These are phyloP conservation scores for Agrocybe praecox DNA, from an alignment of 768 basidiomycete genomes.

Conservation along the genomic window DNA sequence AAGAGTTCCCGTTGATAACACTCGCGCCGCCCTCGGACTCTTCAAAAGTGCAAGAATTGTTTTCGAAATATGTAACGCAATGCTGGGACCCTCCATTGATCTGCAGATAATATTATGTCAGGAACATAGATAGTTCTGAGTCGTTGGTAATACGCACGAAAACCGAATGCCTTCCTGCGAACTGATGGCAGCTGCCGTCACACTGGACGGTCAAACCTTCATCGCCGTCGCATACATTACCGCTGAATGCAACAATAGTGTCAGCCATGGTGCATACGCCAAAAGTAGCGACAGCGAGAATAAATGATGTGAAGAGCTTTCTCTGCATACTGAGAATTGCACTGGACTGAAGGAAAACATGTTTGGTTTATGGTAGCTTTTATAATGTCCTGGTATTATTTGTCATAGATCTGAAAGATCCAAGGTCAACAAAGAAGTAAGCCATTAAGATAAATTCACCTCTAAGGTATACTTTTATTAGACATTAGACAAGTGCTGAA, in stretches of 20 bases:
- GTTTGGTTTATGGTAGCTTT: no score
- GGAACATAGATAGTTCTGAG: no score
- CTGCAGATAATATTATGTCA: neutral
- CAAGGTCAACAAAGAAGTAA: no score
- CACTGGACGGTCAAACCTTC: neutral
- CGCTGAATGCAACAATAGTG: neutral
- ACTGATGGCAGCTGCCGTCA: conserved; percentile 12
- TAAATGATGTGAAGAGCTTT: neutral
- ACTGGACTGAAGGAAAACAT: no score
- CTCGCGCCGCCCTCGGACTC: neutral
- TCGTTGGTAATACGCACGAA: neutral
- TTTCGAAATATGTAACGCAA: conserved; percentile 7
- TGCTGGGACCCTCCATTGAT: conserved; percentile 2
- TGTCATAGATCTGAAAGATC: no score
- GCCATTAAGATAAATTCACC: no score
- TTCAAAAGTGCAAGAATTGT: neutral
- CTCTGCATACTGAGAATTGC: no score
- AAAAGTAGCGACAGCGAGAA: neutral
- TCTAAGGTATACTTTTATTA: no score
- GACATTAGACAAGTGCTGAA: no score
- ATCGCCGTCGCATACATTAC: no score
- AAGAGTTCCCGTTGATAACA: neutral
- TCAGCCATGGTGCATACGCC: neutral
- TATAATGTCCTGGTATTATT: no score
- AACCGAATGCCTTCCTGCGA: conserved; percentile 10